A percentile compares a stretch with the other conserved stretches of the same genome.
Evolutionary conservation across 352 stramenopile species (phyloP).

Genomic region (Pythium coloratum): DNA sequence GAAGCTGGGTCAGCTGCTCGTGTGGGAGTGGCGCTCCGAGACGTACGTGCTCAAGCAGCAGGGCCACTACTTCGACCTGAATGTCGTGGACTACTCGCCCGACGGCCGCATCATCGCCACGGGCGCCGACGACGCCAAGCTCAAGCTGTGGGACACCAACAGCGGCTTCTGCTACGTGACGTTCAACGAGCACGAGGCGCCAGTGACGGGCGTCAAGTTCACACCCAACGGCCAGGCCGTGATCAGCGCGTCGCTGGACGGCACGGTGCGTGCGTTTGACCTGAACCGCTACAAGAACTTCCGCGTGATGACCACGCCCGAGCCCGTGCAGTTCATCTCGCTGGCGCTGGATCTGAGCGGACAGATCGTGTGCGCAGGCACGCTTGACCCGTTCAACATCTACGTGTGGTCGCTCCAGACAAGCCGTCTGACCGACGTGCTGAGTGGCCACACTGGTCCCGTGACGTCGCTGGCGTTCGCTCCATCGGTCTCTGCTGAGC

Average conservation of each 20-base stretch:
- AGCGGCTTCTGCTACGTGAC: conserved; percentile 99
- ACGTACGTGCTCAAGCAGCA: conserved; percentile 99
- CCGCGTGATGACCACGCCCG: conserved; percentile 96
- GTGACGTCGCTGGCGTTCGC: conserved; percentile 94
- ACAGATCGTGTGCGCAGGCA: conserved; percentile 95
- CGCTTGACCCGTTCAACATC: conserved; percentile 96
- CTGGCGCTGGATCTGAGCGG: conserved; percentile 97
- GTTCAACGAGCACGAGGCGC: conserved; percentile 96
- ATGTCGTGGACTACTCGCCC: conserved; percentile 96
- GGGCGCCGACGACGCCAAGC: conserved; percentile 97
- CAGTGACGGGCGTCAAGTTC: conserved; percentile 97
- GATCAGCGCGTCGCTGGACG: conserved; percentile 96
- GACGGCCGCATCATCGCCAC: conserved; percentile 97
- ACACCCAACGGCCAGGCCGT: conserved; percentile 91
- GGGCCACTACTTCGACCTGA: conserved; percentile 98
- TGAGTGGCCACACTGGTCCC: conserved; percentile 97
- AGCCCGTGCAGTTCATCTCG: conserved; percentile 96
- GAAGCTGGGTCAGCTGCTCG: conserved; percentile 97
- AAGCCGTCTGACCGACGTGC: conserved; percentile 96
- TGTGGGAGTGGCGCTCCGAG: conserved; percentile 99
- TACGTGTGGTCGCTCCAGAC: conserved; percentile 98
- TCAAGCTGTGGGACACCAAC: conserved; percentile 98
- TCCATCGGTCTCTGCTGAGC: conserved; percentile 72
- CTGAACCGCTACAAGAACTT: conserved; percentile 99
- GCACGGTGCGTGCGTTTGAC: conserved; percentile 98